Base-by-base conservation (phyloP, 495 filamentous ascomycete species). In the Talaromyces trachyspermus region DNA sequence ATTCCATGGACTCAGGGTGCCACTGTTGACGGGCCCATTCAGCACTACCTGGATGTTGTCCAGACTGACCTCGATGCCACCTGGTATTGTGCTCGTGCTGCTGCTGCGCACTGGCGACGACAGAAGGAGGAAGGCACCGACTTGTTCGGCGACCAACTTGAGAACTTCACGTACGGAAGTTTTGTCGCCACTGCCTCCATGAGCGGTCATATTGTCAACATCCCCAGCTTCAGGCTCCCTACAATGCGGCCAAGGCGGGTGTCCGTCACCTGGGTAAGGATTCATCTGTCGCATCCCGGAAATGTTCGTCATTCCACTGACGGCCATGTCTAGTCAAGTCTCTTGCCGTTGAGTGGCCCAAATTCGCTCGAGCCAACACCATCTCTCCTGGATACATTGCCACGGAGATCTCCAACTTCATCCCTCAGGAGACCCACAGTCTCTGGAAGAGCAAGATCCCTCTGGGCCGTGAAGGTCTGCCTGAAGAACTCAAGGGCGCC, bases 71-170 rank as follows among this genome's bases (percentile, higher is more conserved):
- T 95, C 11, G 86, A 91, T 61, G 84, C 87, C 48, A 84, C 82
- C 8, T 89, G 83, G 63, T 90, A 85, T 69, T 90, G 83, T 61
- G 90, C 89, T 22, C 77, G 77, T 40, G 84, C 79, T 3, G 88
- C 88, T 1, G 90, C 84, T 5, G 64, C 72, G 14, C 78, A 87
- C 69, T 95, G 78, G 68, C 68, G 75, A 41, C 60, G 71, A 26
- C 80, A 84, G 58, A 81, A 83, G 61, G 65, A 76, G 46, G 77
- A 86, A 53, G 78, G 80, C 12, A 83, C 79, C 1, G 78, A 80
- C 30, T 50, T 79, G 41, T 76, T 81, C 58, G 86, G 86, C 49
- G 71, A 81, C 54, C 75, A 74, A 62, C 69, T 89, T 23, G 70
- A 80, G 49, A 78, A 78, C 52, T 89, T 78, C 53, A 77, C 66